Evolutionary conservation across 129 eudicot species (phyloP).

Genomic region (Silybum marianum): DNA sequence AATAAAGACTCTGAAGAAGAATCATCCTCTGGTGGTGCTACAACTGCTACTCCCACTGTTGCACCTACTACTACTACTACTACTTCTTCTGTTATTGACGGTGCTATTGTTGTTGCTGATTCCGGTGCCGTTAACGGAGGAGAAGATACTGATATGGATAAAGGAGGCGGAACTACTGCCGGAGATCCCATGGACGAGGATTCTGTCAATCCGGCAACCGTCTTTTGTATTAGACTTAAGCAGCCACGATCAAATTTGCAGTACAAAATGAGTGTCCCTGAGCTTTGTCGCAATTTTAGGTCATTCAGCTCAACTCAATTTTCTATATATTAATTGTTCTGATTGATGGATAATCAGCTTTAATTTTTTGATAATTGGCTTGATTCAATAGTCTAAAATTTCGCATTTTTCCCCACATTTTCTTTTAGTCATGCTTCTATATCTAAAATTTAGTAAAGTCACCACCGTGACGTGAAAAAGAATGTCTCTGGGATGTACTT

Average conservation of each 20-base stretch:
- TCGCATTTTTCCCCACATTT: not conserved
- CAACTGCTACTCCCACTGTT: conserved; percentile 15
- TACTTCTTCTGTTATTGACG: conserved; percentile 32
- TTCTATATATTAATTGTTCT: not conserved
- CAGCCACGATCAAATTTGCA: conserved; percentile 89
- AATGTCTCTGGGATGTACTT: not conserved
- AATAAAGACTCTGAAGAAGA: conserved; percentile 50
- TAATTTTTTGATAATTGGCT: conserved; percentile 4
- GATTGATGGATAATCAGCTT: not conserved
- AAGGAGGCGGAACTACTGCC: conserved; percentile 14
- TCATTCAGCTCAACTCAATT: conserved; percentile 20
- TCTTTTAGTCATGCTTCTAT: not conserved
- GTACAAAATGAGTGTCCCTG: conserved; percentile 95
- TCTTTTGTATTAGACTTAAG: conserved; percentile 80
- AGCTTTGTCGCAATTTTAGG: conserved; percentile 97
- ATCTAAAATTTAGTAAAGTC: not conserved
- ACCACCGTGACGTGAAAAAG: not conserved
- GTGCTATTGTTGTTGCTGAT: conserved; percentile 19
- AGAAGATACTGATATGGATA: conserved; percentile 47
- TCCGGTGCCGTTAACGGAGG: conserved; percentile 31
- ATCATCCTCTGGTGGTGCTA: conserved; percentile 24
- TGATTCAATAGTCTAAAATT: not conserved
- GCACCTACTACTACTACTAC: conserved; percentile 21
- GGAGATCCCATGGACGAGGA: conserved; percentile 80
- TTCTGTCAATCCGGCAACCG: conserved; percentile 62